Base-by-base conservation (phyloP, 805 yeast species). In the Lipomyces kockii region DNA sequence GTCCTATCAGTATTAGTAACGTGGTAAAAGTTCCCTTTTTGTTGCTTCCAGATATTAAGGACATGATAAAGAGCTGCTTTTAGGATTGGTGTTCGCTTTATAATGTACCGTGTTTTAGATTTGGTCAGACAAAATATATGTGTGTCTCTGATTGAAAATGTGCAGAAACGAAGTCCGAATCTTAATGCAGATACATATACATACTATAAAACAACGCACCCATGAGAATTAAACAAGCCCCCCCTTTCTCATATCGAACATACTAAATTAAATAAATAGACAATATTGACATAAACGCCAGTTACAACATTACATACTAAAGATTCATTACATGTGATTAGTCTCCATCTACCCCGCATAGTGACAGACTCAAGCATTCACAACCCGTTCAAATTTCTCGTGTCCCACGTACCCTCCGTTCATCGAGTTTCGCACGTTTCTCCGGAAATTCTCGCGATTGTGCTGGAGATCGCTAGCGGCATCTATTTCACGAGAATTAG, bases 381-480 rank as follows among this genome's bases (percentile, higher is more conserved):
- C 27, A 6, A 92, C 95, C 59, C 80, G 76, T 74, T 92, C 97
- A 76, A 87, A 92, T 66, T 76, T 74, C 51, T 83, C 86, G 49
- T 83, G 83, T 46, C 84, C 85, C 14, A 91, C 83, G 52, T 76
- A 76, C 0, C 88, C 86, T n/a, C 98, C 98, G 53, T 79, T 77
- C 96, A 93, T 90, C 2, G 94, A 78, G 20, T 77, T 74, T 49
- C 74, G 76, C 1, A 91, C 97, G 67, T 86, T 83, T 27, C 81
- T 76, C 25, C 81, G 81, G 78, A 92, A 94, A 51, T 75, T 70
- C 1, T 77, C 76, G 20, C 83, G 82, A 74, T 83, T 64, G 25
- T 49, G 49, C 49, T 70, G 71, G 9, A 73, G 63, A 29, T 83
- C 66, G 78, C 79, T 12, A 78, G 80, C 65, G 22, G 74, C 76